Evolutionary conservation across 2,329 filamentous ascomycete genomes (phyloP).

Genomic region (Phoma herbarum): DNA sequence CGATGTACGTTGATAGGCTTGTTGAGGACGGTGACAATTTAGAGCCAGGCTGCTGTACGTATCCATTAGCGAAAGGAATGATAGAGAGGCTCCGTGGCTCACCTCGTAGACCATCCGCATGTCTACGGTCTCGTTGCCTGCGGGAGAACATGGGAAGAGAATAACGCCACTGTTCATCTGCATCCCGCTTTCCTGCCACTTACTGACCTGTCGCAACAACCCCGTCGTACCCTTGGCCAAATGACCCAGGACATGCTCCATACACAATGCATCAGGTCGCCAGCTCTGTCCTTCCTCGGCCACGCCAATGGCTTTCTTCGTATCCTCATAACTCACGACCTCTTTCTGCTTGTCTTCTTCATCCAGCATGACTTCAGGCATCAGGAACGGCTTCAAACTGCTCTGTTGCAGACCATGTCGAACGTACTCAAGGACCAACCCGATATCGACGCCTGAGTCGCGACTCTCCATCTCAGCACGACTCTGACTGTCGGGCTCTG

Average conservation of each 20-base stretch:
- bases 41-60: constrained; percentile 3
- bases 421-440: constrained; percentile 79
- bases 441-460: constrained; percentile 77
- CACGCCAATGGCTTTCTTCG: constrained; percentile 43
- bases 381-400: constrained; percentile 69
- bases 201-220: constrained; percentile 51
- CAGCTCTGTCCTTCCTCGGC: constrained; percentile 57
- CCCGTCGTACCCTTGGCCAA: constrained; percentile 45
- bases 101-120: constrained; percentile 66
- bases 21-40: not conserved
- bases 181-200: constrained; percentile 62
- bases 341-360: constrained; percentile 12
- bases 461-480: constrained; percentile 79
- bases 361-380: constrained; percentile 48
- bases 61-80: not conserved
- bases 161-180: constrained; percentile 72
- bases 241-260: constrained; percentile 51
- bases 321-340: constrained; percentile 42
- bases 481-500: constrained; percentile 65
- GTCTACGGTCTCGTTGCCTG: constrained; percentile 56
- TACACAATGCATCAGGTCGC: constrained; percentile 47
- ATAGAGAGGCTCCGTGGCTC: constrained; percentile 21
- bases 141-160: constrained; percentile 52
- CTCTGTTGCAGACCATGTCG: constrained; percentile 73
- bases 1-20: constrained; percentile 41